Percentiles rank a stretch among this genome's conserved stretches.
Conservation (phyloP, 148 eudicot genomes). For the Simmondsia chinensis region DNA sequence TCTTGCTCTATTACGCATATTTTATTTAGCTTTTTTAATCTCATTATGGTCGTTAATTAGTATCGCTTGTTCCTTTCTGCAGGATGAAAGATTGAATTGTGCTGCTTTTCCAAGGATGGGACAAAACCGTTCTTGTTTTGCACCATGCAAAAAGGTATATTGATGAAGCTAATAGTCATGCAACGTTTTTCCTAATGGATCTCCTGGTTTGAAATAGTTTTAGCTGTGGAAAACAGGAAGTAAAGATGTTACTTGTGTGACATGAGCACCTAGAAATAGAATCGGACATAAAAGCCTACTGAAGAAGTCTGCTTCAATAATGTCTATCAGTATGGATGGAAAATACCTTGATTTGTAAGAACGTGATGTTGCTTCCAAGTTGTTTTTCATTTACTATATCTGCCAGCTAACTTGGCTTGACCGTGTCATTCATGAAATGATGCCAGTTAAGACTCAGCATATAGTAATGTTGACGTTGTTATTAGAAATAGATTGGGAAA, state of each 20-base stretch:
- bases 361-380: conserved; percentile 2
- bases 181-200: background rate
- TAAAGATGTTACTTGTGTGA: conserved; percentile 67
- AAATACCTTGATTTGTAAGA: conserved; percentile 94
- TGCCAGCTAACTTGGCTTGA: background rate
- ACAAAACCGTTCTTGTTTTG: conserved; percentile 93
- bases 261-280: conserved; percentile 85
- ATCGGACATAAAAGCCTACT: conserved; percentile 77
- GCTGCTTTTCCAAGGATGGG: conserved; percentile 96
- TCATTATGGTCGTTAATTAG: conserved; percentile 12
- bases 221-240: conserved; percentile 34
- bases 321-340: conserved; percentile 82
- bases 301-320: conserved; percentile 68
- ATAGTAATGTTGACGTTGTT: too few species aligned
- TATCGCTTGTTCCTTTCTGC: conserved; percentile 7
- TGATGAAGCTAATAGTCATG: background rate
- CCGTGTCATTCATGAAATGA: background rate
- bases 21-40: too few species aligned
- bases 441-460: too few species aligned
- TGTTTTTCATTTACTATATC: background rate
- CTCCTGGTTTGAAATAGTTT: background rate
- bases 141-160: conserved; percentile 66
- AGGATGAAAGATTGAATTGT: conserved; percentile 90
- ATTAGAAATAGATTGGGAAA: too few species aligned
- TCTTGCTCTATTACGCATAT: background rate